These are phyloP conservation scores for Ophiosphaerella herpotricha DNA, from an alignment of 2,329 filamentous ascomycete genomes.

Conservation along the genomic window DNA sequence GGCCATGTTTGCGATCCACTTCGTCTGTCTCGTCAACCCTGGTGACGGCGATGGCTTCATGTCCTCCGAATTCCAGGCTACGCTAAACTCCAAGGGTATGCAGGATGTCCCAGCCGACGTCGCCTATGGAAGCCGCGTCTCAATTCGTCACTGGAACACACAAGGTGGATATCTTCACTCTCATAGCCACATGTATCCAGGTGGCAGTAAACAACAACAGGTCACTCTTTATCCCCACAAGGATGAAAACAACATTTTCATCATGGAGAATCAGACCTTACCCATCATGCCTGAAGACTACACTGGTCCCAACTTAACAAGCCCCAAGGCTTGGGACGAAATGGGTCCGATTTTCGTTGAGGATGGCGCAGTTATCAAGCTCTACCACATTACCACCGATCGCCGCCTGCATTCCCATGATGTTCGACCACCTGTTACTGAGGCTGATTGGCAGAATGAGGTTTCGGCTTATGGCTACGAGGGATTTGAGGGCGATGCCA, in stretches of 20 bases:
- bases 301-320: constrained; percentile 77
- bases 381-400: constrained; percentile 83
- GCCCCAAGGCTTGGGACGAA: constrained; percentile 82
- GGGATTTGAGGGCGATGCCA: constrained; percentile 94
- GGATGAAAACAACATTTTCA: constrained; percentile 95
- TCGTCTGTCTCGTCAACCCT: constrained; percentile 88
- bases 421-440: constrained; percentile 63
- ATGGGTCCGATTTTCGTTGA: constrained; percentile 71
- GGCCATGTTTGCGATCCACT: constrained; percentile 97
- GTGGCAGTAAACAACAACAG: constrained; percentile 97
- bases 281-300: constrained; percentile 65
- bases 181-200: constrained; percentile 96
- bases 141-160: constrained; percentile 91
- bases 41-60: constrained; percentile 99
- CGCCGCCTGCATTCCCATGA: constrained; percentile 96
- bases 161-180: constrained; percentile 98
- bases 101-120: constrained; percentile 92
- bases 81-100: constrained; percentile 95
- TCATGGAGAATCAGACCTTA: constrained; percentile 95
- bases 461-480: constrained; percentile 97
- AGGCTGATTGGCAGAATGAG: constrained; percentile 82
- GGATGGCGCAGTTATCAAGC: constrained; percentile 77
- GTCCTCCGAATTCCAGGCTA: constrained; percentile 98
- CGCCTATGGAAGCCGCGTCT: constrained; percentile 82
- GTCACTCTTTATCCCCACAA: constrained; percentile 98